Evolutionary conservation across 129 eudicot genomes (phyloP), one percentile per base, ranked within the genome.

Genomic region (Flaveria linearis): DNA sequence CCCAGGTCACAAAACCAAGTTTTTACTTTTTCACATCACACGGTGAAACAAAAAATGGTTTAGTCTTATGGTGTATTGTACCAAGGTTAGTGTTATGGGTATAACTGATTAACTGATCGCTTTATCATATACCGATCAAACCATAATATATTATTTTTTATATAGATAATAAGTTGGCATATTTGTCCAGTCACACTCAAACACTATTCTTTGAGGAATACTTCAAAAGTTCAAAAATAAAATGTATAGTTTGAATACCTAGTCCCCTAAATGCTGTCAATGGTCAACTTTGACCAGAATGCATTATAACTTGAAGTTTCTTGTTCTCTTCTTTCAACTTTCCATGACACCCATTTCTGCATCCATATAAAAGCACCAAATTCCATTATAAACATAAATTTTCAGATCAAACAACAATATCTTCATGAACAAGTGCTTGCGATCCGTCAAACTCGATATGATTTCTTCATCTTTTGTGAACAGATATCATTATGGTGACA

Each of bases 251-350:
- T 78, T 69, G 25, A 78, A 57, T 22, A 49, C 8, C 10, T 25
- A 36, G 60, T 41, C 75, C 50, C 25, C 13, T 46, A 78, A 69
- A 70, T 78, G 49, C 71, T 47, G 5, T 58, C 46, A 61, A 23
- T 39, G 6, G 33, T 78, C 82, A 61, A 50, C 76, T 58, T 78
- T 78, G 82, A 78, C 82, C 22, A 18, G 1, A 71, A 68, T 33
- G 18, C 70, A 28, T 77, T n/a, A 70, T 5, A 20, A 61, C 15
- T 33, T 49, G 81, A 45, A 71, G 65, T 51, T 79, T 79, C 82
- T 46, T 22, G 66, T 28, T 36, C 45, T 47, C 67, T 79, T 79
- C 82, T 71, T 20, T 71, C 51, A 70, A 14, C 71, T 49, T 78
- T 45, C 69, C 75, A 43, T 3, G 53, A 39, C 23, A 33, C 20